These are phyloP conservation scores for Mycena sanguinolenta DNA, from an alignment of 768 basidiomycete genomes.

Conservation along the genomic window DNA sequence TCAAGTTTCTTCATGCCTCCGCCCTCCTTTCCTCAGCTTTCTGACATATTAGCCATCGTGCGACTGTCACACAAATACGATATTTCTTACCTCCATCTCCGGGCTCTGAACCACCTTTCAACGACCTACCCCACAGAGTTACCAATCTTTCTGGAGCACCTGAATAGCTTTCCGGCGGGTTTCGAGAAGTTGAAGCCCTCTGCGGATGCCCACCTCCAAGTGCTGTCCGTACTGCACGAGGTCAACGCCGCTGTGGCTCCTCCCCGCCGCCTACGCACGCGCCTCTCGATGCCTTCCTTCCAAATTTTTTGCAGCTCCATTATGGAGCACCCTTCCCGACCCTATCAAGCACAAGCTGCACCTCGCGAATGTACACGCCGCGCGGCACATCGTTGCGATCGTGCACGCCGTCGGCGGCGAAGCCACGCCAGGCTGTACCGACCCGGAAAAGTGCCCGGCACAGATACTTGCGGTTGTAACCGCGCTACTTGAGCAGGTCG, in stretches of 20 bases:
- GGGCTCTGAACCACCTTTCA: conserved; percentile 5
- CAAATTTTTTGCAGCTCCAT: neutral
- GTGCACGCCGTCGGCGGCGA: conserved; percentile 10
- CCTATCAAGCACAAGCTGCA: neutral
- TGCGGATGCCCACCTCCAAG: neutral
- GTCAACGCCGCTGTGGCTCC: conserved; percentile 25
- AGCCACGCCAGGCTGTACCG: neutral
- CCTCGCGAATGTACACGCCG: conserved; percentile 5
- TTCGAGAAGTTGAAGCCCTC: neutral
- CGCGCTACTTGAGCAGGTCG: conserved; percentile 10
- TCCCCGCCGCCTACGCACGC: conserved; percentile 15
- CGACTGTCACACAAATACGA: conserved; percentile 19
- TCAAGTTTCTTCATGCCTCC: conserved; percentile 21
- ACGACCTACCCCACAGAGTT: conserved; percentile 2
- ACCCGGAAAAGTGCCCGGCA: neutral
- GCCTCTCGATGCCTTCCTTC: neutral
- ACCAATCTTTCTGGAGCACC: neutral
- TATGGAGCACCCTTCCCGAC: neutral
- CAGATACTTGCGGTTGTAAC: neutral
- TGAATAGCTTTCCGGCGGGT: neutral
- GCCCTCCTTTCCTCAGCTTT: neutral
- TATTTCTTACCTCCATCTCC: neutral
- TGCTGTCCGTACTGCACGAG: conserved; percentile 5
- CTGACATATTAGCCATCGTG: conserved; percentile 6
- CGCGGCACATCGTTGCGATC: conserved; percentile 16